Evolutionary conservation across 805 yeast species (phyloP).

Genomic region (Torulaspora indica): DNA sequence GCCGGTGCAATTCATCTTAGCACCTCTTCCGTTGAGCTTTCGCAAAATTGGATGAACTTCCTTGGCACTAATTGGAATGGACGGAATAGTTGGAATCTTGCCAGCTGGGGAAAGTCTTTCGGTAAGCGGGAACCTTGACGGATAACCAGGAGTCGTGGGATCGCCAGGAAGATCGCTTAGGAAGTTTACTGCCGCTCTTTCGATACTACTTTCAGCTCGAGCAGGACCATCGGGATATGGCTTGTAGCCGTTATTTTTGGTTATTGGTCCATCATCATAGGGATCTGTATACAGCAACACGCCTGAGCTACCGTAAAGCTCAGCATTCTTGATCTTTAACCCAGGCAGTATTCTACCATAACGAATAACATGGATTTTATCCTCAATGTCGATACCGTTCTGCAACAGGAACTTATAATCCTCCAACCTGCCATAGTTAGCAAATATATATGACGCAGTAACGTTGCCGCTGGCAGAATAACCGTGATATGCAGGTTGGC

Average conservation of each 20-base stretch:
- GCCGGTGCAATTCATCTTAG: conserved; percentile 39
- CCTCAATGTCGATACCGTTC: conserved; percentile 43
- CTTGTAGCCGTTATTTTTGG: conserved; percentile 50
- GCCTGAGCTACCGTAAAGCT: conserved; percentile 56
- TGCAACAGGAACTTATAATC: conserved; percentile 47
- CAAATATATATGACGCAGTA: conserved; percentile 51
- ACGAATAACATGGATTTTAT: conserved; percentile 57
- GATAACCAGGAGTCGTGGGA: conserved; percentile 72
- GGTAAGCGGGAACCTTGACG: conserved; percentile 43
- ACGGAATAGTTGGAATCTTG: conserved; percentile 49
- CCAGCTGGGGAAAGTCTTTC: conserved; percentile 41
- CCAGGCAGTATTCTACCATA: conserved; percentile 50
- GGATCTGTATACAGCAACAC: conserved; percentile 43
- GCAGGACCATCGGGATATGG: conserved; percentile 65
- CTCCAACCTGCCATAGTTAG: conserved; percentile 52
- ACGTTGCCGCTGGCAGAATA: conserved; percentile 63
- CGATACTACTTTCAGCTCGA: conserved; percentile 55
- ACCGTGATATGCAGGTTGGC: conserved; percentile 52
- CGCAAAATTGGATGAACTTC: conserved; percentile 42
- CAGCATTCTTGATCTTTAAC: conserved; percentile 57
- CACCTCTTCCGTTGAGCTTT: conserved; percentile 39
- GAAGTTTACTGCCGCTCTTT: conserved; percentile 57
- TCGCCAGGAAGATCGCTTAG: conserved; percentile 65
- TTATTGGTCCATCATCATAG: conserved; percentile 54
- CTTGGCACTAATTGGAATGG: conserved; percentile 45